phyloP scores from a whole-genome alignment of 106 monocot species.

The Platanthera guangdongensis region DNA sequence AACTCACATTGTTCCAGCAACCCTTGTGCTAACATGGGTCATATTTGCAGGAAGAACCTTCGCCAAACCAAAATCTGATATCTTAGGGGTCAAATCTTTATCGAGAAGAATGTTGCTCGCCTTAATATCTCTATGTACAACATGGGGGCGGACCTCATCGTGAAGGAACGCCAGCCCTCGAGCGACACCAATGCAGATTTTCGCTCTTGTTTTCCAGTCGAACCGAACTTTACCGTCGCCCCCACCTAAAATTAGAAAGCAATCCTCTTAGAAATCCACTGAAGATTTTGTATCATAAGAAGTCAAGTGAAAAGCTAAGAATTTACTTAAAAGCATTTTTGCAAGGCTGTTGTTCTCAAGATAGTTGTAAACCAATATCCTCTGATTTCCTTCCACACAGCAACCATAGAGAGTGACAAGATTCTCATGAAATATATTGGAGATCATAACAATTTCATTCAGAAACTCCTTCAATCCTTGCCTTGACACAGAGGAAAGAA shows the following conservation, averaged over 20 bases:
- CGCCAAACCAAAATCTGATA: constrained; percentile 46
- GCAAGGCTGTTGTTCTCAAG: constrained; percentile 52
- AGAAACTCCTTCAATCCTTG: constrained; percentile 40
- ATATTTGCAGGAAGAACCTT: constrained; percentile 29
- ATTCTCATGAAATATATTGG: constrained; percentile 41
- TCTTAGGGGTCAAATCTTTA: constrained; percentile 34
- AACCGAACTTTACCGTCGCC: constrained; percentile 14
- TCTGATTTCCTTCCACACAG: constrained; percentile 30
- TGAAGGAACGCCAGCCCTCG: constrained; percentile 45
- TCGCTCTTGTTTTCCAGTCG: constrained; percentile 18
- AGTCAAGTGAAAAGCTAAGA: background rate
- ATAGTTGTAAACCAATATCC: constrained; percentile 48
- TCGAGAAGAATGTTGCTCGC: constrained; percentile 45
- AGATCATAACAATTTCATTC: constrained; percentile 30
- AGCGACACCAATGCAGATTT: constrained; percentile 38
- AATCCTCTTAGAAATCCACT: background rate
- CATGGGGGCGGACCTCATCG: constrained; percentile 20
- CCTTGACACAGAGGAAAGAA: constrained; percentile 35
- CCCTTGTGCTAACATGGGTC: constrained; percentile 33
- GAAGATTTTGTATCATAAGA: background rate
- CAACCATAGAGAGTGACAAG: constrained; percentile 36
- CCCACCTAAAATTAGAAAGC: constrained; percentile 4
- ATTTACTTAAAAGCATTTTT: constrained; percentile 36
- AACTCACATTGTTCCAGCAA: constrained; percentile 42
- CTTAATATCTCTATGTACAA: constrained; percentile 45